A percentile compares a stretch with the other conserved stretches of the same genome.
Conservation (phyloP, 805 yeast species). For the Clavispora santaluciae region DNA sequence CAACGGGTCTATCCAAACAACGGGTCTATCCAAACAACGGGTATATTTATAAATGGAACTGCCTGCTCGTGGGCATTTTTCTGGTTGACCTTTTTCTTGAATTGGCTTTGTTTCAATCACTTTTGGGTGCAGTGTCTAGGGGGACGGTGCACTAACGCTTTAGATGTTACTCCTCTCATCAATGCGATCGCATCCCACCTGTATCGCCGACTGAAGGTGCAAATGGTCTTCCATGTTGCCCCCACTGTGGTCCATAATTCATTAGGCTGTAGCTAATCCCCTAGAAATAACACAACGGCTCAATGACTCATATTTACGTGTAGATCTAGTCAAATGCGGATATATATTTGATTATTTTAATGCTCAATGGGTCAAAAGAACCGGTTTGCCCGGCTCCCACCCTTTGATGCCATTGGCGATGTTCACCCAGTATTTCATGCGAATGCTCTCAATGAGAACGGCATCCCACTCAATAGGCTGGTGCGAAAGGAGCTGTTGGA, state of each 20-base stretch:
- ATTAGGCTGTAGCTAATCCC: not conserved
- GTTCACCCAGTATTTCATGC: slow-evolving; percentile 79
- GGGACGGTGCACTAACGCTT: too few relatives aligned
- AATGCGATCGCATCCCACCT: too few relatives aligned
- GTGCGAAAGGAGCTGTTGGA: slow-evolving; percentile 43
- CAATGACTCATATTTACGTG: too few relatives aligned
- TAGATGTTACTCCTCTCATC: too few relatives aligned
- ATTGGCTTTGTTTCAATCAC: not conserved
- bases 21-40: not conserved
- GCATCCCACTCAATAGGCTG: slow-evolving; percentile 45
- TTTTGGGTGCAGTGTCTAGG: too few relatives aligned
- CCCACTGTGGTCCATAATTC: not conserved
- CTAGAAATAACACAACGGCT: not conserved
- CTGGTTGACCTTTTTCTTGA: too few relatives aligned
- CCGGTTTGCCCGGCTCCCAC: slow-evolving; percentile 70
- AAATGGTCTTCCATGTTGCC: not conserved
- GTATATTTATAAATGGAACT: not conserved
- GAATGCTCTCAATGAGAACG: slow-evolving; percentile 64
- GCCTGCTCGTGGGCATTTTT: not conserved
- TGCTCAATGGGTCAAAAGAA: slow-evolving; percentile 54
- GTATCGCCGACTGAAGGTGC: not conserved
- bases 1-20: not conserved
- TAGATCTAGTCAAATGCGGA: too few relatives aligned
- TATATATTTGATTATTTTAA: too few relatives aligned
- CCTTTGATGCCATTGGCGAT: slow-evolving; percentile 68